These are phyloP conservation scores for Rhytidiadelphus loreus DNA, from an alignment of 225 moss, liverwort and hornwort genomes.

Conservation along the genomic window DNA sequence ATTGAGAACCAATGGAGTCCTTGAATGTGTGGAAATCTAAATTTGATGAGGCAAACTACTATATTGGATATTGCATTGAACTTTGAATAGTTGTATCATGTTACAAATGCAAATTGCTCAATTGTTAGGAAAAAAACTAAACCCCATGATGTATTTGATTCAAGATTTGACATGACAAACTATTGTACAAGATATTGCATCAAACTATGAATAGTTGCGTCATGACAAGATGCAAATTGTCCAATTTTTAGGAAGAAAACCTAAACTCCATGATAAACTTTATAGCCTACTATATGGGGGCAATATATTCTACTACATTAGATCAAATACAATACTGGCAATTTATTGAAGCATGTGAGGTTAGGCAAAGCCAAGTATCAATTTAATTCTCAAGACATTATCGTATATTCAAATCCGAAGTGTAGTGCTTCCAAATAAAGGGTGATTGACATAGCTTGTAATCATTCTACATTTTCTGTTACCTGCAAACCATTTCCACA, in stretches of 20 bases:
- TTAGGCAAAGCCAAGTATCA: too few relatives aligned
- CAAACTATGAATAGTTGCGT: background rate
- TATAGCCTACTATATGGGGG: background rate
- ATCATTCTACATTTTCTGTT: background rate
- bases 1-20: background rate
- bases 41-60: background rate
- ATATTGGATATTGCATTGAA: background rate
- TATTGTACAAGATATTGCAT: background rate
- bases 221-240: background rate
- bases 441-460: background rate
- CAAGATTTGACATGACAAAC: background rate
- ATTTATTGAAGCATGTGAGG: background rate
- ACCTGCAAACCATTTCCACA: background rate
- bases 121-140: background rate
- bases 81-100: accelerated
- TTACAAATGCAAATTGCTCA: background rate
- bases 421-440: background rate
- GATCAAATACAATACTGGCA: background rate
- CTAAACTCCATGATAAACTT: accelerated
- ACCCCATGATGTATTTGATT: background rate
- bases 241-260: background rate
- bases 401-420: background rate
- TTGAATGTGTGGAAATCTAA: background rate
- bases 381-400: background rate
- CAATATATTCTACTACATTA: too few relatives aligned